Evolutionary conservation across 306 rosid species (phyloP).

Genomic region (Cicer yamashitae): DNA sequence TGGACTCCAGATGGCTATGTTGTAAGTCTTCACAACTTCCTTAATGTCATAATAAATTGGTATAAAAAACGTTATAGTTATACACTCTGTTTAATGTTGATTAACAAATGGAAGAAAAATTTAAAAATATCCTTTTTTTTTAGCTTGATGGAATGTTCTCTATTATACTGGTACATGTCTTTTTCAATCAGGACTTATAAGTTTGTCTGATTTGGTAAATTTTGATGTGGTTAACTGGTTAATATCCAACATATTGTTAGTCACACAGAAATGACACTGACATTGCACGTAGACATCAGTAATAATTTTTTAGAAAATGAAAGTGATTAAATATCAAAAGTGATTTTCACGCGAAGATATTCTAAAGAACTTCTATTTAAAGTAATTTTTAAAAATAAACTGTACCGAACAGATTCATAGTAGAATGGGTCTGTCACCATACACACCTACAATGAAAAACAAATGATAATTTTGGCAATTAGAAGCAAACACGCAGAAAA

Average conservation of each 20-base stretch:
- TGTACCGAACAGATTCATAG: no score
- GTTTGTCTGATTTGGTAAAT: background rate
- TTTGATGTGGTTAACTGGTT: background rate
- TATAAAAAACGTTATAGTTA: background rate
- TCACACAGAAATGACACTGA: no score
- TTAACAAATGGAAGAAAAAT: background rate
- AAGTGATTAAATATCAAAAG: no score
- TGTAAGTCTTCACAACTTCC: conserved; percentile 60
- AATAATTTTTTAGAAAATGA: no score
- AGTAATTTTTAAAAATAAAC: no score
- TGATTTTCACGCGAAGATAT: no score
- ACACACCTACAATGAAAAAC: no score
- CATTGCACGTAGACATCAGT: no score
- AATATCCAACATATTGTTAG: background rate
- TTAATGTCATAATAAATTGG: conserved; percentile 29
- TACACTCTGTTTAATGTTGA: background rate
- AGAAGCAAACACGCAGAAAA: background rate
- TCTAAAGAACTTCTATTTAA: no score
- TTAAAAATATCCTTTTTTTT: background rate
- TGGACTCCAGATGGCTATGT: conserved; percentile 97
- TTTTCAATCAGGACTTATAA: no score
- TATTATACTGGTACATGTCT: no score
- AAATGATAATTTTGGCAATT: background rate
- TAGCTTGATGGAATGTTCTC: conserved; percentile 25
- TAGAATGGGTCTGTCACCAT: no score